Evolutionary conservation across 495 filamentous ascomycete species (phyloP).

Genomic region (Cercophora newfieldiana): DNA sequence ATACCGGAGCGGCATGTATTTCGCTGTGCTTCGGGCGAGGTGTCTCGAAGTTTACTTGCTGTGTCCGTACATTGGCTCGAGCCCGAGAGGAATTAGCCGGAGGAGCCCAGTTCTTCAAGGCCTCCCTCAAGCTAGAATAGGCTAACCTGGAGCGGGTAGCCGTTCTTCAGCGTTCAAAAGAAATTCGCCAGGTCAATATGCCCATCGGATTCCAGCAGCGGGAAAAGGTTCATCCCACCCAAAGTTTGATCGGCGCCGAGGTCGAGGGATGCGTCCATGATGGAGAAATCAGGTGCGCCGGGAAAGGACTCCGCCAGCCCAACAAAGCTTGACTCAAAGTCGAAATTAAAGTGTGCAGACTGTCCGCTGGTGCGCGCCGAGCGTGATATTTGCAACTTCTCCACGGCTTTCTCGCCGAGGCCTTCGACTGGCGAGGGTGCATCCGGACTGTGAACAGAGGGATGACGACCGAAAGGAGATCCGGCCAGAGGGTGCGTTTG

Average conservation of each 20-base stretch:
- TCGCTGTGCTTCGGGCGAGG: no score
- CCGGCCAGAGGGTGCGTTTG: background rate
- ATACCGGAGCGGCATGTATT: no score
- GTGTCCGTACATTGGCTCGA: no score
- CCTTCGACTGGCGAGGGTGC: background rate
- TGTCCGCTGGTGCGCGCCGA: constrained; percentile 4
- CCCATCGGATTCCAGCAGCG: constrained; percentile 44
- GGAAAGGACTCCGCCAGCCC: constrained; percentile 26
- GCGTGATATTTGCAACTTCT: constrained; percentile 10
- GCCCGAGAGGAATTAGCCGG: no score
- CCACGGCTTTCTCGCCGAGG: background rate
- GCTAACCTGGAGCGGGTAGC: background rate
- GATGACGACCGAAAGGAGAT: background rate
- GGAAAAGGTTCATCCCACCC: constrained; percentile 45
- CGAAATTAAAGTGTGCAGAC: constrained; percentile 25
- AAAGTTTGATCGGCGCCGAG: constrained; percentile 39
- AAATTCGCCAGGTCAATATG: constrained; percentile 48
- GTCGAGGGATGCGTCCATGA: constrained; percentile 27
- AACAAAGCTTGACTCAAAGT: constrained; percentile 31
- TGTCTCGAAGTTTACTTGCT: no score
- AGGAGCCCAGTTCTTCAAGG: no score
- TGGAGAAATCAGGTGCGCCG: constrained; percentile 27
- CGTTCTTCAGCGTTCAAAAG: constrained; percentile 24
- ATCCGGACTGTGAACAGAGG: background rate
- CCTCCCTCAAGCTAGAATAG: no score